Base-by-base conservation (phyloP, 345 rosid species). In the Gossypium stocksii region DNA sequence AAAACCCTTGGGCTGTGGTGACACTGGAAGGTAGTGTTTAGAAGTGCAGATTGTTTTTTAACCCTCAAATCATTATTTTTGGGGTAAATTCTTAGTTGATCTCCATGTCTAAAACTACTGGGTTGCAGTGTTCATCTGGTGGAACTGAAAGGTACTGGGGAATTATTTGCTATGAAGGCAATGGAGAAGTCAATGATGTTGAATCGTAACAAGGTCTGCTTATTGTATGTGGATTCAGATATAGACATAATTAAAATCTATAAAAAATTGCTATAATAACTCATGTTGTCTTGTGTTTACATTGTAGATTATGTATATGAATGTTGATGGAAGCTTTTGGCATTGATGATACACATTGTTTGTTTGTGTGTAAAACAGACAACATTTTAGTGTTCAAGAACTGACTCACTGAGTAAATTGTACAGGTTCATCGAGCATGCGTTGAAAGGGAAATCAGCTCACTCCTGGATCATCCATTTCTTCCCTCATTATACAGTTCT, bases 1-100 rank as follows among this genome's bases (percentile, higher is more conserved):
- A 78, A 94, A 84, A 83, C 98, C 98, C 3, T 76, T 94, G 78
- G 98, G 98, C 14, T 91, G 94, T 56, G 98, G 98, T 75, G 98
- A 94, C 81, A 91, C 98, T 78, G 97, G 98, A 82, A 92, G 98
- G 98, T 94, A 85, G 12, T 20, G 9, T 56, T 54, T 19, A 56
- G n/a, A 14, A 29, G 17, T 29, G 66, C 45, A 16, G 13, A 62
- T 62, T 62, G 19, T 6, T 16, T 41, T 62, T 16, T 6, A 34
- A 29, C 66, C 52, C 27, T 14, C 17, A 20, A 19, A 66, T 7
- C 70, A 12, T 65, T 65, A 57, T 17, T 19, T 19, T 9, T 20
- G 13, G 13, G 27, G 46, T 52, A 52, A 52, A 11, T 59, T 59
- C 63, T 12, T 59, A 13, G 34, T 23, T 59, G 16, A 25, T 41